Evolutionary conservation across 2,329 filamentous ascomycete genomes (phyloP).

Genomic region (Arthrobotrys megalospora): DNA sequence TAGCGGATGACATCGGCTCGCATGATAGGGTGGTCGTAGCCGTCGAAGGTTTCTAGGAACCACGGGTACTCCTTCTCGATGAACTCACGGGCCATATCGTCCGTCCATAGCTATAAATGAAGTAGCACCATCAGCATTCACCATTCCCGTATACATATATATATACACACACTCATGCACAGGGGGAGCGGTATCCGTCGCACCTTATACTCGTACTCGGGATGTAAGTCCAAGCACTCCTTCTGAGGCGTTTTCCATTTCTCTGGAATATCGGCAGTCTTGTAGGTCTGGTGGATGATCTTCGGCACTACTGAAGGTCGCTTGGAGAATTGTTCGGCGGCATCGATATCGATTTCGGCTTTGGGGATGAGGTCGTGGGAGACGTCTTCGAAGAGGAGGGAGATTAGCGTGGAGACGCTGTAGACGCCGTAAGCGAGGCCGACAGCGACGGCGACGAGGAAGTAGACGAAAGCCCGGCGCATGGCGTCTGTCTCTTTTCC

Average conservation of each 20-base stretch:
- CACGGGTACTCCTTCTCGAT: slow-evolving; percentile 82
- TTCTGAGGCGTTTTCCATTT: slow-evolving; percentile 78
- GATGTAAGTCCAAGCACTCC: slow-evolving; percentile 78
- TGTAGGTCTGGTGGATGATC: slow-evolving; percentile 84
- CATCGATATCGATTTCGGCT: slow-evolving; percentile 77
- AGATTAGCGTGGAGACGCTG: slow-evolving; percentile 79
- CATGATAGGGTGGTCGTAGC: slow-evolving; percentile 82
- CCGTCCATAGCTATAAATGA: slow-evolving; percentile 78
- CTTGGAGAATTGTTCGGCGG: slow-evolving; percentile 73
- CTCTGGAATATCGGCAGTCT: slow-evolving; percentile 77
- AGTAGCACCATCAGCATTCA: slow-evolving; percentile 42
- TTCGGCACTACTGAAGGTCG: slow-evolving; percentile 78
- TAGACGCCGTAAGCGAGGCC: slow-evolving; percentile 77
- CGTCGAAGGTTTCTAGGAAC: slow-evolving; percentile 82
- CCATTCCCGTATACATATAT: background rate
- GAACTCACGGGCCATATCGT: slow-evolving; percentile 78
- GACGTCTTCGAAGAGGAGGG: slow-evolving; percentile 78
- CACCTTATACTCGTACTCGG: slow-evolving; percentile 81
- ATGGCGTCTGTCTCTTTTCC: slow-evolving; percentile 45
- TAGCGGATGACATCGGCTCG: slow-evolving; percentile 84
- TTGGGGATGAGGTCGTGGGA: slow-evolving; percentile 77
- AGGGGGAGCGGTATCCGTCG: too few species aligned
- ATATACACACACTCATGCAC: background rate
- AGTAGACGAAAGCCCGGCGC: slow-evolving; percentile 70
- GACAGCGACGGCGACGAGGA: slow-evolving; percentile 76